These are phyloP conservation scores for Zygotorulaspora danielsina DNA, from an alignment of 805 yeast genomes.

Conservation along the genomic window DNA sequence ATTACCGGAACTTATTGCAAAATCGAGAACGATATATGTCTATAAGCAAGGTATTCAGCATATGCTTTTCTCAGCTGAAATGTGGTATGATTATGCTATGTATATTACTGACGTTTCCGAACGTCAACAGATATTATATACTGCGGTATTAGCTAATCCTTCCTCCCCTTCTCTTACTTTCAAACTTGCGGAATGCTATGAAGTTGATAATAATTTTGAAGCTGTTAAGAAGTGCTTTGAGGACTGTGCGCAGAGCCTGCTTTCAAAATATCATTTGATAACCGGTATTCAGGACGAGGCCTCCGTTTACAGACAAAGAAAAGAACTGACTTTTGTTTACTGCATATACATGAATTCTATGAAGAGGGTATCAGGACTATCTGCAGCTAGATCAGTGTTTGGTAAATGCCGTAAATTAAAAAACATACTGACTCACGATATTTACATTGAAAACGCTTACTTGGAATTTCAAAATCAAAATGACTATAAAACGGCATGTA, in stretches of 20 bases:
- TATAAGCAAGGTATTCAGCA: constrained; percentile 57
- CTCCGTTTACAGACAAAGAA: constrained; percentile 17
- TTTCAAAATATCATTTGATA: constrained; percentile 35
- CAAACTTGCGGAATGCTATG: constrained; percentile 65
- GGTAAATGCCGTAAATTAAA: constrained; percentile 61
- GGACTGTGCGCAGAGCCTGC: constrained; percentile 46
- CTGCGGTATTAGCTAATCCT: constrained; percentile 63
- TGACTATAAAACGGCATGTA: constrained; percentile 63
- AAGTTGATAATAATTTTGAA: constrained; percentile 48
- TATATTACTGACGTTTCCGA: constrained; percentile 20
- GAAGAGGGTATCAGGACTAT: constrained; percentile 62
- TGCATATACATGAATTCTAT: constrained; percentile 65
- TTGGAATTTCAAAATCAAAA: constrained; percentile 68
- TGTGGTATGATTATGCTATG: constrained; percentile 41
- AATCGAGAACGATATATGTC: constrained; percentile 62
- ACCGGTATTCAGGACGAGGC: constrained; percentile 12
- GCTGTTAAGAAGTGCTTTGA: constrained; percentile 50
- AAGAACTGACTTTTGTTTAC: constrained; percentile 56
- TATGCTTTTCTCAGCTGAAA: constrained; percentile 31
- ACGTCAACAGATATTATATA: constrained; percentile 39
- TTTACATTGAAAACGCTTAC: constrained; percentile 76
- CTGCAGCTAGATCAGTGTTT: constrained; percentile 70
- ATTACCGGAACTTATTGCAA: constrained; percentile 46
- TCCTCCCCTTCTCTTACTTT: constrained; percentile 61
- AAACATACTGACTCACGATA: constrained; percentile 57